phyloP scores from a whole-genome alignment of 2,329 filamentous ascomycete species.

The Cylindrodendrum hubeiense region DNA sequence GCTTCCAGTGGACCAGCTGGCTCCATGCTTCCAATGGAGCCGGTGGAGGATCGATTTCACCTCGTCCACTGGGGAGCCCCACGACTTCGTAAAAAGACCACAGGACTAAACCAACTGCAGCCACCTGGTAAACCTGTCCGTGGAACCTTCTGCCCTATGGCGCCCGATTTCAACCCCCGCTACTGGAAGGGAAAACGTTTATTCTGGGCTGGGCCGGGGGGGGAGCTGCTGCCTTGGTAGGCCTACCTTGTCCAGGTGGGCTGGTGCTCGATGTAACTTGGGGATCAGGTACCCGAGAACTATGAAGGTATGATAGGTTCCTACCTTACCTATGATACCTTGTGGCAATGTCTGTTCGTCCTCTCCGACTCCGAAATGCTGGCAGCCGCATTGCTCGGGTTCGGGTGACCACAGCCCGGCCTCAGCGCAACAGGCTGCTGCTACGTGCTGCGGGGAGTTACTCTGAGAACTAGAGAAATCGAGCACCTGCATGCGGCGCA shows the following conservation, averaged over 20 bases:
- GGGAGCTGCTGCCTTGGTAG: background rate
- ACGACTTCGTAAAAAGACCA: background rate
- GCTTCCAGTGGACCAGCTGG: background rate
- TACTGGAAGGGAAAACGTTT: background rate
- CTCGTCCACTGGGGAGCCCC: background rate
- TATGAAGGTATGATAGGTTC: no score
- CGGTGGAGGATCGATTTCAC: background rate
- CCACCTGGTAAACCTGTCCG: background rate
- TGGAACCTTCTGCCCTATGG: background rate
- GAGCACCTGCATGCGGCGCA: background rate
- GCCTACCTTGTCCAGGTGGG: background rate
- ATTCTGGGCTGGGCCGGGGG: background rate
- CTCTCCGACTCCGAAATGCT: background rate
- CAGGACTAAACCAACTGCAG: background rate
- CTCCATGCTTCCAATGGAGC: background rate
- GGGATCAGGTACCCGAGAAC: no score
- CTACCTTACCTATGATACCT: background rate
- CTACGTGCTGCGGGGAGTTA: background rate
- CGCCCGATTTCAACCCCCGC: background rate
- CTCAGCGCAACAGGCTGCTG: background rate
- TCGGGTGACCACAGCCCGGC: conserved; percentile 1
- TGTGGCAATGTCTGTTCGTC: background rate
- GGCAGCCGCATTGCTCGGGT: background rate
- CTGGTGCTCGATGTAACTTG: no score
- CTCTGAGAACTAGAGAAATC: background rate